Evolutionary conservation across 805 yeast genomes (phyloP).

Genomic region (Saturnispora ahearnii): DNA sequence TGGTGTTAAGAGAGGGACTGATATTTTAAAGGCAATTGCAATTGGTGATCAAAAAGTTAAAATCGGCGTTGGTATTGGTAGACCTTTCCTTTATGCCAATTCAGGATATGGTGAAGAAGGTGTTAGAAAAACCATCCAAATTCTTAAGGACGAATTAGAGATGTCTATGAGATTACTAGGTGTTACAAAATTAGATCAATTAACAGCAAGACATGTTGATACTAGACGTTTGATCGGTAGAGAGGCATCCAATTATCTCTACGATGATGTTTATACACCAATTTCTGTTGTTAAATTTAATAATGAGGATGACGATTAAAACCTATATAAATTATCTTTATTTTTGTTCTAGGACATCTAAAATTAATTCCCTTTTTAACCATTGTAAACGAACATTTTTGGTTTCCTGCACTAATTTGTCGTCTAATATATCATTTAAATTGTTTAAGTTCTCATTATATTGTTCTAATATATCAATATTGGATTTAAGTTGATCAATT

Average conservation of each 20-base stretch:
- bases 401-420: conserved; percentile 16
- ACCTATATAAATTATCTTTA: neutral
- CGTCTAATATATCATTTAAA: conserved; percentile 15
- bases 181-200: conserved; percentile 49
- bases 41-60: conserved; percentile 66
- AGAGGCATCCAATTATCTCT: conserved; percentile 26
- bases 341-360: neutral
- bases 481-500: conserved; percentile 12
- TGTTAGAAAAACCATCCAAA: conserved; percentile 47
- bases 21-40: conserved; percentile 55
- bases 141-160: conserved; percentile 60
- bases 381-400: conserved; percentile 17
- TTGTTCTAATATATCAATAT: conserved; percentile 14
- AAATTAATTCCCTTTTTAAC: conserved; percentile 22
- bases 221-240: conserved; percentile 28
- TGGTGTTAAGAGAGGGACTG: conserved; percentile 63
- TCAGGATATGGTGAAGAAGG: conserved; percentile 57
- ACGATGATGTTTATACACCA: conserved; percentile 24
- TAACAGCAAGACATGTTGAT: conserved; percentile 58
- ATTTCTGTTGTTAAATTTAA: conserved; percentile 23
- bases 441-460: conserved; percentile 17
- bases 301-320: conserved; percentile 17
- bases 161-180: conserved; percentile 79
- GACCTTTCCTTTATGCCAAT: conserved; percentile 59
- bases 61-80: conserved; percentile 61